A percentile compares a stretch with the other conserved stretches of the same genome.
These are phyloP conservation scores for Asterella californica DNA, from an alignment of 225 moss, liverwort and hornwort genomes.

Conservation along the genomic window DNA sequence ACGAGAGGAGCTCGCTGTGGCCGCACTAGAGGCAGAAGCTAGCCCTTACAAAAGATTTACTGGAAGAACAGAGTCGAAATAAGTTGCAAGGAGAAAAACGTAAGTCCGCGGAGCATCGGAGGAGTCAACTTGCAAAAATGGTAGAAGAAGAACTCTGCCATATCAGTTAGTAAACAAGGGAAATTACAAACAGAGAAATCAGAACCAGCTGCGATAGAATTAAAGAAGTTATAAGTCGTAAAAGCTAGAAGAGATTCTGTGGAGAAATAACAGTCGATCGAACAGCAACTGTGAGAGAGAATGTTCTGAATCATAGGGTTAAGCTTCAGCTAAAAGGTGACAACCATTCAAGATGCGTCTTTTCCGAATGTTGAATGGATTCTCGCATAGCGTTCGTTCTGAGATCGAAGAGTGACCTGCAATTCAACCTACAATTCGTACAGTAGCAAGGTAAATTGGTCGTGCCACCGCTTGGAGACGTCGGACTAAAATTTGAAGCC, in stretches of 20 bases:
- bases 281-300: neutral
- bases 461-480: no score
- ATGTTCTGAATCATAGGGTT: neutral
- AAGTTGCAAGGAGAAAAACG: neutral
- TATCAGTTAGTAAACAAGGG: no score
- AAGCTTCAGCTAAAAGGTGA: neutral
- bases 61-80: constrained; percentile 3
- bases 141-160: neutral
- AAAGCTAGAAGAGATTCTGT: neutral
- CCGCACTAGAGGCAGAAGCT: constrained; percentile 9
- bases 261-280: neutral
- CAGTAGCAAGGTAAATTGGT: no score
- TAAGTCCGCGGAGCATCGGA: neutral
- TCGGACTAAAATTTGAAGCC: no score
- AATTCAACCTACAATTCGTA: no score
- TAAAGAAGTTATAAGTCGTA: neutral
- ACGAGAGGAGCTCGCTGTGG: neutral
- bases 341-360: neutral
- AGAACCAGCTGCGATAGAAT: neutral
- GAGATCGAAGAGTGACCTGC: neutral
- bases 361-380: neutral
- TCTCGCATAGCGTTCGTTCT: neutral
- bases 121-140: neutral
- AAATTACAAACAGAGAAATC: neutral
- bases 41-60: neutral